A percentile compares a stretch with the other conserved stretches of the same genome.
Evolutionary conservation across 2,329 filamentous ascomycete species (phyloP).

Genomic region (Aspergillus calidoustus): DNA sequence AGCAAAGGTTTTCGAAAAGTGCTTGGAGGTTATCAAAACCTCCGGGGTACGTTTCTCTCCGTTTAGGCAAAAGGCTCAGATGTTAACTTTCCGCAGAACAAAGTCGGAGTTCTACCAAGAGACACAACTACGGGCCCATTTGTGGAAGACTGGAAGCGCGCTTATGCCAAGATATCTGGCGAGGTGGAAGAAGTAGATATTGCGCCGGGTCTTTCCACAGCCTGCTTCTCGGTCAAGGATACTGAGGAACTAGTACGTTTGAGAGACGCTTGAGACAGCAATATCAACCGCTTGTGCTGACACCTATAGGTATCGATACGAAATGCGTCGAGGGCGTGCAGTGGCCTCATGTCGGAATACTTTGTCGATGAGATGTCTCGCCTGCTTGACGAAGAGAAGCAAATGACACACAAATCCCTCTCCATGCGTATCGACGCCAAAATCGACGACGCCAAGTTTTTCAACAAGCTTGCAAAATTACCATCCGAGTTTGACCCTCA

Average conservation of each 20-base stretch:
- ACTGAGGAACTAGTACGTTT: slow-evolving; percentile 77
- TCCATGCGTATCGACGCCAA: slow-evolving; percentile 89
- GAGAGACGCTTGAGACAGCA: background rate
- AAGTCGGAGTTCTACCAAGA: slow-evolving; percentile 84
- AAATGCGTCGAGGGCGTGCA: slow-evolving; percentile 90
- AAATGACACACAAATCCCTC: slow-evolving; percentile 86
- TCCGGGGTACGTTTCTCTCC: slow-evolving; percentile 69
- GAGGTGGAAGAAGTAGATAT: slow-evolving; percentile 90
- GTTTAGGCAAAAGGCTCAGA: background rate
- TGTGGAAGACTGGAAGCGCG: slow-evolving; percentile 92
- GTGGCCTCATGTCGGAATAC: slow-evolving; percentile 92
- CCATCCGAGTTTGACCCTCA: slow-evolving; percentile 83
- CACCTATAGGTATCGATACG: slow-evolving; percentile 75
- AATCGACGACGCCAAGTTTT: slow-evolving; percentile 92
- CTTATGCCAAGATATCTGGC: slow-evolving; percentile 76
- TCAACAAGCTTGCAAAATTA: slow-evolving; percentile 80
- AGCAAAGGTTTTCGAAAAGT: slow-evolving; percentile 83
- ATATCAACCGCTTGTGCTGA: slow-evolving; percentile 20
- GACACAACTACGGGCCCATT: slow-evolving; percentile 86
- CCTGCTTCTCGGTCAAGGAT: slow-evolving; percentile 90
- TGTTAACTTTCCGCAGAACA: slow-evolving; percentile 64
- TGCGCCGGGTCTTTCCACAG: slow-evolving; percentile 75
- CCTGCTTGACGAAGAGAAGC: slow-evolving; percentile 94
- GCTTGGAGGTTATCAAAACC: slow-evolving; percentile 82
- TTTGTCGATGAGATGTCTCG: slow-evolving; percentile 98